phyloP scores from a whole-genome alignment of 2,329 filamentous ascomycete genomes.

The Nemania sp. region DNA sequence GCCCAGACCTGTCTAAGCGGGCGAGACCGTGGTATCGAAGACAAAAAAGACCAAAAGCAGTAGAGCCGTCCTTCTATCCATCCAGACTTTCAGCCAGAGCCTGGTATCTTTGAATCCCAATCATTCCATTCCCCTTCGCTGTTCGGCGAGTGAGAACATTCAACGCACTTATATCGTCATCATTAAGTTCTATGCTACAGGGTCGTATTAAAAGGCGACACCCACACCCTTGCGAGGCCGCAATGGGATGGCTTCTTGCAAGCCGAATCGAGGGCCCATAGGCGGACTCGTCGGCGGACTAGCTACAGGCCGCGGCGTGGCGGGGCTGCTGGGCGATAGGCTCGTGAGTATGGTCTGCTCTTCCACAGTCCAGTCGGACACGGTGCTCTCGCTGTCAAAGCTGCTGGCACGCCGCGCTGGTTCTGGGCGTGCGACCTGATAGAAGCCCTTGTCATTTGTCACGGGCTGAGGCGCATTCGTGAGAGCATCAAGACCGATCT shows the following conservation, averaged over 20 bases:
- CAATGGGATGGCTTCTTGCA: constrained; percentile 34
- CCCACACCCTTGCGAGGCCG: constrained; percentile 50
- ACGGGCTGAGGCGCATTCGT: constrained; percentile 61
- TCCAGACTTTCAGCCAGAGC: constrained; percentile 22
- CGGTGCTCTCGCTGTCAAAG: constrained; percentile 52
- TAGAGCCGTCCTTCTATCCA: constrained; percentile 17
- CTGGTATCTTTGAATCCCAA: constrained; percentile 22
- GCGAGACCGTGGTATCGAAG: constrained; percentile 26
- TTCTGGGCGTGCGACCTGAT: constrained; percentile 55
- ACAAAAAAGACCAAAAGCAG: not conserved
- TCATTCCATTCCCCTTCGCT: constrained; percentile 20
- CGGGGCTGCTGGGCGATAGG: constrained; percentile 54
- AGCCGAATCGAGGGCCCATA: constrained; percentile 31
- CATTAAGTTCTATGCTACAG: constrained; percentile 31
- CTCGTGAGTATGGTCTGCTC: constrained; percentile 53
- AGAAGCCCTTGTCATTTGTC: constrained; percentile 59
- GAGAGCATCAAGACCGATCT: constrained; percentile 53
- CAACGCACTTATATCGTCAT: constrained; percentile 29
- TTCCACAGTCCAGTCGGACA: constrained; percentile 55
- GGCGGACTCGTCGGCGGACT: constrained; percentile 43
- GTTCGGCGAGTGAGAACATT: constrained; percentile 23
- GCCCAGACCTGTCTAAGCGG: constrained; percentile 17
- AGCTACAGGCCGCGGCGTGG: constrained; percentile 47
- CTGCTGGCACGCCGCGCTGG: constrained; percentile 49
- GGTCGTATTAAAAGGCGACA: constrained; percentile 49